Base-by-base conservation (phyloP, 2,329 filamentous ascomycete species). In the Aspergillus quadrilineatus region DNA sequence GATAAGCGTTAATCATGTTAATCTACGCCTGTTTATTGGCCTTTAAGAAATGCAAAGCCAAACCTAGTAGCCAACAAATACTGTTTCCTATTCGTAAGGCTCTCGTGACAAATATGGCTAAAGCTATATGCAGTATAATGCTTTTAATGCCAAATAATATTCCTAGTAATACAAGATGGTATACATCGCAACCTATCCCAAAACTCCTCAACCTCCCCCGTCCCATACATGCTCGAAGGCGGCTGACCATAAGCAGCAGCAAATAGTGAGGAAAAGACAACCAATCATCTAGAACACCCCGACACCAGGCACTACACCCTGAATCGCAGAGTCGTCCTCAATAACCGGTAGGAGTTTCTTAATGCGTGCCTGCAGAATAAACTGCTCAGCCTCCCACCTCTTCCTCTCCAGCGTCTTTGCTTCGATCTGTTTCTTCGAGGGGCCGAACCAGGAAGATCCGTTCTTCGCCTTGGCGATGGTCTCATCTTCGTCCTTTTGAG, bases 331-430 rank as follows among this genome's bases (percentile, higher is more conserved):
- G 48, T 73, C 69, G 2, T 64, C 69, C 45, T 71, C 71, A 22
- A 72, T 64, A 14, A 70, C 49, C 17, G 70, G 66, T 54, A 64
- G 62, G 42, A 75, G 60, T 41, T 59, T 57, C 14, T 63, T 67
- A 14, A 67, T 66, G 2, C 74, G 66, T 55, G 74, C 73, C 45
- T 74, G 65, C 10, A 77, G 55, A 49, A 76, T 69, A 55, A 72
- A 63, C 45, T 67, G 61, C 57, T 77, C 75, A n/a, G 74, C 73
- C 55, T 76, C 68, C 74, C 74, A 76, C 32, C 72, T 61, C 46
- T 68, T 70, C 17, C 72, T 63, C 41, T 71, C 62, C 14, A 68
- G 60, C 2, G 64, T 53, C 57, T 72, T 74, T 9, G 62, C 60
- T 37, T 69, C 56, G 2, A 65, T 61, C 26, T 59, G 61, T 41